Base-by-base conservation (phyloP, 345 rosid species). In the Euphorbia tirucalli region DNA sequence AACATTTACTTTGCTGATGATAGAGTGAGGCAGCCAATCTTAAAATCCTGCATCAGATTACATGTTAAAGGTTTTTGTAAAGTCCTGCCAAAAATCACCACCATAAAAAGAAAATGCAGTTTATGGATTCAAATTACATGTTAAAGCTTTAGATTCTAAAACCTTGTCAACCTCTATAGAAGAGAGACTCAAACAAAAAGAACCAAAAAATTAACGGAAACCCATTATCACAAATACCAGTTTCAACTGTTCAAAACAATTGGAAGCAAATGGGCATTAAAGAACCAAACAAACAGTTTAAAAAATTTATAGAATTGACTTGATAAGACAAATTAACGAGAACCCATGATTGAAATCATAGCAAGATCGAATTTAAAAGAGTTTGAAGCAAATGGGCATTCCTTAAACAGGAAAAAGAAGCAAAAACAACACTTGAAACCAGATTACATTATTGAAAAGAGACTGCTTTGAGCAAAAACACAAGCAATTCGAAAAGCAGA, bases 121-220 rank as follows among this genome's bases (percentile, higher is more conserved):
- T n/a, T n/a, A n/a, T n/a, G n/a, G n/a, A n/a, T n/a, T n/a, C 55
- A 72, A 76, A 55, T 83, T 83, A 86, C 88, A 84, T 86, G 82
- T 49, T 75, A 55, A 27, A 27, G 41, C 14, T 63, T 50, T 32
- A 72, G 77, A 75, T 56, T 32, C 75, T 21, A 66, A 66, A 31
- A 35, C 28, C 39, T 32, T 64, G 62, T 57, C 49, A 75, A 71
- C 68, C 63, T 66, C 66, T 37, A 68, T 72, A 60, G 28, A 19
- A 46, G 25, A 1, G 62, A 72, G 66, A 65, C 69, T 74, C 1
- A 30, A 39, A 65, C 22, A 52, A 55, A 73, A 6, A 68, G 66
- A 69, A 69, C 68, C 6, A 50, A 41, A 50, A 71, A 82, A 71
- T 71, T 81, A 87, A 65, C 88, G 92, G 81, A 61, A 79, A 70